Conservation (phyloP, 129 eudicot species). For the Chrysanthemum makinoi region DNA sequence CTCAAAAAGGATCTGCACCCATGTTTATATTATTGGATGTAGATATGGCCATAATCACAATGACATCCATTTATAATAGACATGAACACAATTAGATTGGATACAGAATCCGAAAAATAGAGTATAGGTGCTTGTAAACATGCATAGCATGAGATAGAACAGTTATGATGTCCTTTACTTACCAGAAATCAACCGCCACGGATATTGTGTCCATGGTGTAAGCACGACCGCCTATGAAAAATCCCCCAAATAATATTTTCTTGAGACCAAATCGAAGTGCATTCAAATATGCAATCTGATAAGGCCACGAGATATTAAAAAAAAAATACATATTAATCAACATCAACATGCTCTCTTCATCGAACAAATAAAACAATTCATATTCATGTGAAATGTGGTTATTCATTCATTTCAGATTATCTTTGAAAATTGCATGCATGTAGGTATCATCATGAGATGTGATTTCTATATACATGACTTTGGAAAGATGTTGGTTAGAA, state of each 20-base stretch:
- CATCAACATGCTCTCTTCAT: slow-evolving; percentile 7
- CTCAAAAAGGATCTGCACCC: not conserved
- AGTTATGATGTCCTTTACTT: slow-evolving; percentile 20
- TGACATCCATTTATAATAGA: not conserved
- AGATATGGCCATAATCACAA: not conserved
- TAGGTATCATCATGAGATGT: slow-evolving; percentile 1
- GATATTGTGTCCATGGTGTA: slow-evolving; percentile 98
- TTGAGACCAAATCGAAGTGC: slow-evolving; percentile 88
- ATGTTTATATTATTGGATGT: not conserved
- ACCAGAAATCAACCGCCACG: slow-evolving; percentile 94
- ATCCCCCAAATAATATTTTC: slow-evolving; percentile 91
- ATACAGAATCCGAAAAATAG: not conserved
- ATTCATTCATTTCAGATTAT: slow-evolving; percentile 6
- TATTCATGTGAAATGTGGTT: not conserved
- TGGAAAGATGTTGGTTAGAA: not conserved
- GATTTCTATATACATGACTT: slow-evolving; percentile 7
- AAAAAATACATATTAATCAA: not conserved
- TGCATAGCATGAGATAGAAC: not conserved
- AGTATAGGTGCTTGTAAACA: not conserved
- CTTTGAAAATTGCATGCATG: not conserved
- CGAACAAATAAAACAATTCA: slow-evolving; percentile 8
- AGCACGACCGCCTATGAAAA: slow-evolving; percentile 88
- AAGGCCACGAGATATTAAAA: slow-evolving; percentile 2
- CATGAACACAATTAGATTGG: too few relatives aligned
- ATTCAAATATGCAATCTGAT: slow-evolving; percentile 89